Conservation (phyloP, 352 stramenopile genomes). For the Phytophthora pinifolia region DNA sequence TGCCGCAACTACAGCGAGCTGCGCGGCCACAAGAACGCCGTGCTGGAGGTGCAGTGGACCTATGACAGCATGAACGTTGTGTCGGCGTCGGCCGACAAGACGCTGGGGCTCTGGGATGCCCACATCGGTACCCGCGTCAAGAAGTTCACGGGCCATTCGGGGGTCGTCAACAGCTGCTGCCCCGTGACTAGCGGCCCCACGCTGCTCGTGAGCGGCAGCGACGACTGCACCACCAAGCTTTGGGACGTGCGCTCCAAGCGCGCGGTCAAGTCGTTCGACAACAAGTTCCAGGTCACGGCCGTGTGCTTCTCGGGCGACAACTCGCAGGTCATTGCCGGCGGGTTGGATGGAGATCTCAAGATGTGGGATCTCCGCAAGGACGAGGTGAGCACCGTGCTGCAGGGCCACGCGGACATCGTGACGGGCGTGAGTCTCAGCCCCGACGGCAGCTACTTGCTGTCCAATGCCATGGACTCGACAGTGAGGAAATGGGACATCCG, state of each 20-base stretch:
- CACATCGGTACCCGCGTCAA: slow-evolving; percentile 83
- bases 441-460: slow-evolving; percentile 92
- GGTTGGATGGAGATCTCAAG: slow-evolving; percentile 94
- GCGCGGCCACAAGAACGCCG: slow-evolving; percentile 94
- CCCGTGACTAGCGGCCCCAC: slow-evolving; percentile 79
- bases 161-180: slow-evolving; percentile 92
- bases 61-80: slow-evolving; percentile 88
- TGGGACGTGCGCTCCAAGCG: slow-evolving; percentile 90
- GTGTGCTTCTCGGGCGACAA: slow-evolving; percentile 90
- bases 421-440: slow-evolving; percentile 94
- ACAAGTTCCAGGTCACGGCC: slow-evolving; percentile 89
- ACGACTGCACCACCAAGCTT: slow-evolving; percentile 89
- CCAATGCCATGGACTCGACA: slow-evolving; percentile 95
- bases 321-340: slow-evolving; percentile 86
- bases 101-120: slow-evolving; percentile 84
- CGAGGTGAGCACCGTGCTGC: slow-evolving; percentile 79
- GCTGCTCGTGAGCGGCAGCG: slow-evolving; percentile 87
- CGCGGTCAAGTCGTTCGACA: slow-evolving; percentile 82
- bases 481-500: slow-evolving; percentile 94
- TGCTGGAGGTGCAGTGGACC: slow-evolving; percentile 92
- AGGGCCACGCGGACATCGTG: slow-evolving; percentile 93
- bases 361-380: slow-evolving; percentile 92
- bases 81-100: slow-evolving; percentile 93
- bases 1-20: slow-evolving; percentile 95
- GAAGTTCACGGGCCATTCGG: slow-evolving; percentile 81